Base-by-base conservation (phyloP, 2,329 filamentous ascomycete genomes). In the Trichoderma semiorbis region DNA sequence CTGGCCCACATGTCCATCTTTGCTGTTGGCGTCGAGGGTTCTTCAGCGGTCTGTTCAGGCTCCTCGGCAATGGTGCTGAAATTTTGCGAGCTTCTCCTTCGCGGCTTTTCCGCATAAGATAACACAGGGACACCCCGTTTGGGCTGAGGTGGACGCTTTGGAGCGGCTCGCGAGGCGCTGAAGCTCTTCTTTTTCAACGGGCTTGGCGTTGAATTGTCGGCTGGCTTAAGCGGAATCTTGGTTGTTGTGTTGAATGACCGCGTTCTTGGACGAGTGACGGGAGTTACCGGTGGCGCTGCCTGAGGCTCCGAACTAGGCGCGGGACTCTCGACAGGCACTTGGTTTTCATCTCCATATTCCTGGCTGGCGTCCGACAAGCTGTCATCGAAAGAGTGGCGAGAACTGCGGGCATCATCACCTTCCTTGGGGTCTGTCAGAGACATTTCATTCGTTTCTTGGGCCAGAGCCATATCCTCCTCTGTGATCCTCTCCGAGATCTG, bases 171-270 rank as follows among this genome's bases (percentile, higher is more conserved):
- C 0, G 87, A 85, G 24, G 82, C 84, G 70, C 86, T 88, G 73
- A 84, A 83, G 75, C 86, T 85, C 36, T 84, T 85, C 74, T 84
- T 84, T 78, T 86, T 88, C 60, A 81, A 75, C 73, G 84, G 79
- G 71, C 83, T 81, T 39, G 87, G 81, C 68, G 87, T 82, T 76
- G 86, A 81, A 77, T 92, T 81, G 76, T 89, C 91, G 28, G 90
- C 90, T 4, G 89, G 84, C 79, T 93, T 93, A 53, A 95, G 82
- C 1, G 92, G 92, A 5, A 95, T 89, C 81, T 94, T 95, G 30
- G 91, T 92, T 0, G 93, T 90, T 0, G 93, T 95, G 79, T 92
- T 89, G 74, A 91, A 88, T 3, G 77, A 75, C 70, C 85, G 84
- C n/a, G 80, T 82, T n/a, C 84, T 76, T 0, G 82, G 80, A 18